Conservation (phyloP, 345 rosid species). For the Salix koriyanagi region DNA sequence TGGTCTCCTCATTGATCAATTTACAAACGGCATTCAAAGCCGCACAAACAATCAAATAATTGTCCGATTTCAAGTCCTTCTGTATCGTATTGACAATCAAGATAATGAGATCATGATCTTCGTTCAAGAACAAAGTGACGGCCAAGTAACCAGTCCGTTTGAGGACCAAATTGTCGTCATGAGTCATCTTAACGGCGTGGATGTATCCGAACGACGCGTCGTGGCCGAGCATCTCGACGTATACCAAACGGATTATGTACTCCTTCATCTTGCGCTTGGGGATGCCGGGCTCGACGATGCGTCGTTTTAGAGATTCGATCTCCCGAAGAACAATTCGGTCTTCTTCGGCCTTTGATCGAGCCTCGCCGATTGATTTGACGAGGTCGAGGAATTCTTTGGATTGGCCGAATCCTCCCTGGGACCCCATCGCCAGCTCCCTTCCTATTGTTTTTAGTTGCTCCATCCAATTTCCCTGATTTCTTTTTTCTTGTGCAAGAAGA, state of each 20-base stretch:
- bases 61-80: constrained; percentile 93
- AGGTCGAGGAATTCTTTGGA: constrained; percentile 95
- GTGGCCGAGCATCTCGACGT: constrained; percentile 97
- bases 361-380: constrained; percentile 95
- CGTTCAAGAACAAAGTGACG: constrained; percentile 83
- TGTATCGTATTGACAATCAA: constrained; percentile 92
- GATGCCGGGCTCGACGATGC: constrained; percentile 75
- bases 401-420: constrained; percentile 93
- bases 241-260: constrained; percentile 76
- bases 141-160: constrained; percentile 96
- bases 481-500: too few relatives aligned
- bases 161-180: constrained; percentile 69
- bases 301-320: constrained; percentile 87
- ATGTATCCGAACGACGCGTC: constrained; percentile 97
- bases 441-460: constrained; percentile 97
- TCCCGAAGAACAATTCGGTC: constrained; percentile 89
- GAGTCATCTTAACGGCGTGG: constrained; percentile 99
- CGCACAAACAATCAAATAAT: constrained; percentile 76
- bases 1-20: constrained; percentile 95
- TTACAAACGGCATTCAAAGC: constrained; percentile 87
- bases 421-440: constrained; percentile 98
- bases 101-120: constrained; percentile 91
- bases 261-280: constrained; percentile 97
- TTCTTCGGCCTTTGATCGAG: constrained; percentile 98
- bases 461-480: constrained; percentile 26